Base-by-base conservation (phyloP, 129 eudicot genomes). In the Oenanthe sinensis region DNA sequence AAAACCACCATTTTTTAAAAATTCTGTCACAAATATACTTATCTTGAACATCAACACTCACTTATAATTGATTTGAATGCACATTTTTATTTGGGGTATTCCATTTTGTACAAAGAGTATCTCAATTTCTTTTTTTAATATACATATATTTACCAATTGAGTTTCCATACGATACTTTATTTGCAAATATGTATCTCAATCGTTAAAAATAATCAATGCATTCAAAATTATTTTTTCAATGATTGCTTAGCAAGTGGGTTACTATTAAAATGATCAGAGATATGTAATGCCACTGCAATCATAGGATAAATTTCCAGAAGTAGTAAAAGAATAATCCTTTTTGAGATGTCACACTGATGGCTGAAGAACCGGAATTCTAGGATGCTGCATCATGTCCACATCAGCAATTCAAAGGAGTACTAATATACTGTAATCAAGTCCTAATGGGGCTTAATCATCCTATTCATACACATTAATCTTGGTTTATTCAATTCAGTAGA, bases 261-360 rank as follows among this genome's bases (percentile, higher is more conserved):
- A 49, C 6, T 74, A 76, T 37, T 36, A 30, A 20, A 76, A 6
- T 50, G 30, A 76, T 52, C 67, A 36, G 68, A 36, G 68, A 19
- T 45, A 13, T 52, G 60, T 12, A 52, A 33, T 19, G 28, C 68
- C 9, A 42, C n/a, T 9, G 28, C 55, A 58, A 40, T 77, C 60
- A 77, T 43, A 62, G 80, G 74, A 60, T 45, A 52, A 63, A 42
- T 78, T 77, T 44, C 74, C 80, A 3, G 71, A 78, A 44, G 50
- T 63, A 78, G 80, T 26, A 78, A 78, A 8, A 4, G 48, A 33
- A 54, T 33, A 33, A 10, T 76, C 11, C 36, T 20, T 36, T 47
- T 19, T 54, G 20, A 55, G 20, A 33, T 54, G 9, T 72, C 76
- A 72, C 20, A 45, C 37, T 14, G 42, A 79, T 3, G 22, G 55